A percentile compares a stretch with the other conserved stretches of the same genome.
Conservation (phyloP, 768 basidiomycete genomes). For the Suillus subalutaceus region DNA sequence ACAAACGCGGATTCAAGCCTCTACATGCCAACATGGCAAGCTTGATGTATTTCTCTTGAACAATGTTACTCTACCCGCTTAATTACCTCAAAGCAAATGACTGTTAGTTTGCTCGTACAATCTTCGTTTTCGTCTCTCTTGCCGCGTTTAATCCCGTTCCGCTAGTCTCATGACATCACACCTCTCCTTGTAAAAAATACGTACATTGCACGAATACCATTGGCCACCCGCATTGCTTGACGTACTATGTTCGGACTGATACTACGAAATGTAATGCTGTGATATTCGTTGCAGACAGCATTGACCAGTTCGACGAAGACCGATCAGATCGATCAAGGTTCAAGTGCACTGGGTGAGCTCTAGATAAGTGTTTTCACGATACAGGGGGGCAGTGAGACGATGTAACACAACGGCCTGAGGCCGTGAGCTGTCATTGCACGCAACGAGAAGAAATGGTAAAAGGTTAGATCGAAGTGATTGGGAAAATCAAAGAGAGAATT, state of each 20-base stretch:
- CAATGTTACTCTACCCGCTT: neutral
- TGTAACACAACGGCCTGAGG: neutral
- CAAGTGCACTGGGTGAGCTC: neutral
- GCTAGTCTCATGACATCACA: neutral
- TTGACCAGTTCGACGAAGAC: neutral
- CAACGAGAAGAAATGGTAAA: neutral
- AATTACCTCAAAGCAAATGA: neutral
- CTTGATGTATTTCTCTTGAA: conserved; percentile 63
- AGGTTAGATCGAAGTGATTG: neutral
- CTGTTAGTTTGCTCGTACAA: neutral
- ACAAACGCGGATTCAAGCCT: conserved; percentile 56
- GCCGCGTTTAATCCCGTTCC: neutral
- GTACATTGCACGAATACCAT: neutral
- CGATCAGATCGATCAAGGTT: neutral
- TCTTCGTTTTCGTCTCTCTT: no score
- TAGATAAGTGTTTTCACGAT: neutral
- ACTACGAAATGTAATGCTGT: neutral
- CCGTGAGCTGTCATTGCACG: neutral
- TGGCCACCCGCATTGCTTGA: neutral
- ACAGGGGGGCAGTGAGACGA: neutral
- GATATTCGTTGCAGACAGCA: neutral
- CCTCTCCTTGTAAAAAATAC: neutral
- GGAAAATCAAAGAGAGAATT: neutral
- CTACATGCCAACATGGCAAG: conserved; percentile 52
- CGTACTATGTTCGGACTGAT: neutral